phyloP scores from a whole-genome alignment of 139 green algal species.

The Chara braunii region DNA sequence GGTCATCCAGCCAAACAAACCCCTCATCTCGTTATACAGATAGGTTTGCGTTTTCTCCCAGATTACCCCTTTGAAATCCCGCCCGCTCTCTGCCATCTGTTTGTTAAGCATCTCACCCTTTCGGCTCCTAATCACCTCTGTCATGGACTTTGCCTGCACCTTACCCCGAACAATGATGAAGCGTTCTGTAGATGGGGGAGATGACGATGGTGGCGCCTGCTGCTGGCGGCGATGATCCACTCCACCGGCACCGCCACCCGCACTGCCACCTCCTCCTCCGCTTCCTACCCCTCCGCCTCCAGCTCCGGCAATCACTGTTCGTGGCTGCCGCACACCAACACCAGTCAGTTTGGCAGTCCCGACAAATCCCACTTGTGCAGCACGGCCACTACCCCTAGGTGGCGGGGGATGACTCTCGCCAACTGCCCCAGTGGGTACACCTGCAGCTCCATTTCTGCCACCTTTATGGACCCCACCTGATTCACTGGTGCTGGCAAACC shows the following conservation, averaged over 20 bases:
- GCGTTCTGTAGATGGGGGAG: background rate
- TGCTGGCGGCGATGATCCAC: background rate
- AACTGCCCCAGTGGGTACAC: too few relatives aligned
- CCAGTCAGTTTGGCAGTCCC: too few relatives aligned
- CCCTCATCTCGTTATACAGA: conserved; percentile 9
- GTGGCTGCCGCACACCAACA: too few relatives aligned
- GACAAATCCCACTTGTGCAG: too few relatives aligned
- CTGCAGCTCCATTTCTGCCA: too few relatives aligned
- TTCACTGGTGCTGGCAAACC: background rate
- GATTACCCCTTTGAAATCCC: background rate
- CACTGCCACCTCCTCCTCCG: background rate
- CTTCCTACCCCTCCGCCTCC: background rate
- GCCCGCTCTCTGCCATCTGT: too few relatives aligned
- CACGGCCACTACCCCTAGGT: too few relatives aligned
- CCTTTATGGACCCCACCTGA: too few relatives aligned
- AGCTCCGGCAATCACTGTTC: background rate
- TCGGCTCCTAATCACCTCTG: background rate
- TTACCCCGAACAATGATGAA: conserved; percentile 9
- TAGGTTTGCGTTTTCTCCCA: conserved; percentile 17
- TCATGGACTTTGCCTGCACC: conserved; percentile 14
- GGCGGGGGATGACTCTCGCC: too few relatives aligned
- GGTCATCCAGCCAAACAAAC: conserved; percentile 13
- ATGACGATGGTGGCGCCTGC: background rate
- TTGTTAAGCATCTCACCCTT: background rate
- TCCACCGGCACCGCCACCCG: background rate